These are phyloP conservation scores for Pseudoneurospora amorphoporcata DNA, from an alignment of 495 filamentous ascomycete genomes.

Conservation along the genomic window DNA sequence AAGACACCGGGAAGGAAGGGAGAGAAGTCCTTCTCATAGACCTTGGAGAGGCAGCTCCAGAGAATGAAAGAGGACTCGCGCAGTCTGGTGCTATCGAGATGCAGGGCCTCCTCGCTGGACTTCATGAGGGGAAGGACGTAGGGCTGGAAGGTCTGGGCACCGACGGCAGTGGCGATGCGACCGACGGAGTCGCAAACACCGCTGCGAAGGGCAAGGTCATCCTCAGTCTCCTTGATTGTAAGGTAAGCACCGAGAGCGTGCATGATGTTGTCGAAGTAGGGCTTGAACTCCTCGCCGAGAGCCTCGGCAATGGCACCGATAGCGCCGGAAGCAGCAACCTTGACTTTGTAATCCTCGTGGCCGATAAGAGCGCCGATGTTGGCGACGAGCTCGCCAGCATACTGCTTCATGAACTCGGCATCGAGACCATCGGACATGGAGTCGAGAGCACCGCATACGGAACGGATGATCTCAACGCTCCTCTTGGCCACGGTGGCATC, in stretches of 20 bases:
- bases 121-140: constrained; percentile 84
- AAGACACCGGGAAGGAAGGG: constrained; percentile 80
- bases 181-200: constrained; percentile 86
- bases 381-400: constrained; percentile 72
- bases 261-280: constrained; percentile 87
- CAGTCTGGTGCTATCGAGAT: constrained; percentile 80
- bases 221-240: constrained; percentile 74
- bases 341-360: constrained; percentile 79
- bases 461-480: constrained; percentile 75
- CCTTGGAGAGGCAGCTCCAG: constrained; percentile 88
- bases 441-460: constrained; percentile 83
- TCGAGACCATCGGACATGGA: constrained; percentile 86
- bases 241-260: constrained; percentile 73
- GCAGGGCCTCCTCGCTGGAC: constrained; percentile 81
- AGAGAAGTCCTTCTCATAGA: constrained; percentile 83
- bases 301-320: constrained; percentile 82
- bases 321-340: constrained; percentile 77
- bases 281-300: constrained; percentile 69
- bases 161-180: constrained; percentile 81
- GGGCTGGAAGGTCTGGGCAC: constrained; percentile 73
- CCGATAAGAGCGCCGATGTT: constrained; percentile 72
- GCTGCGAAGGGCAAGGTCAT: constrained; percentile 82
- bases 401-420: constrained; percentile 64
- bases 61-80: constrained; percentile 94
- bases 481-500: constrained; percentile 51